These are phyloP conservation scores for Crepidotus variabilis DNA, from an alignment of 768 basidiomycete species.

Conservation along the genomic window DNA sequence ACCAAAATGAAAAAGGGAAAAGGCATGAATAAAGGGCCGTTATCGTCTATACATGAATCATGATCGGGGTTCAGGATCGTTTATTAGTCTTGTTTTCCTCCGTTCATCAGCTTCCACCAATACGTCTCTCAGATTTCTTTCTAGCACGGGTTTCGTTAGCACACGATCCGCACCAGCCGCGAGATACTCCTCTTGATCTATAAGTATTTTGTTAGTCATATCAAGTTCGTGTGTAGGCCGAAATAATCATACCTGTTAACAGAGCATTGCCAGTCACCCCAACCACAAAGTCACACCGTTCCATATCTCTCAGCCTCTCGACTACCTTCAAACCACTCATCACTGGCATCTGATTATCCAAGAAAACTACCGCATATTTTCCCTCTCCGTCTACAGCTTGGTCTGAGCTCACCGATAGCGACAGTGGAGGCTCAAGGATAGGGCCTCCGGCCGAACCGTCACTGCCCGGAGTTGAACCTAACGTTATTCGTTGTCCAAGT, in stretches of 20 bases:
- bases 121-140: constrained; percentile 46
- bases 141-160: constrained; percentile 77
- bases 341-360: constrained; percentile 82
- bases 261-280: constrained; percentile 70
- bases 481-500: constrained; percentile 33
- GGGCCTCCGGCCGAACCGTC: constrained; percentile 33
- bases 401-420: constrained; percentile 1
- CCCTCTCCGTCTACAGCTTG: constrained; percentile 23
- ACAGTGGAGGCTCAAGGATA: constrained; percentile 30
- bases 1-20: background rate
- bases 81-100: constrained; percentile 29
- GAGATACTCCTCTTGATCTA: constrained; percentile 74
- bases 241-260: constrained; percentile 32
- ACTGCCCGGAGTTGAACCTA: constrained; percentile 20
- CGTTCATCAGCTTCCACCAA: constrained; percentile 42
- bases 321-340: constrained; percentile 73
- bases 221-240: background rate
- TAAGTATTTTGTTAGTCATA: constrained; percentile 12
- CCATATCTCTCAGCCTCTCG: constrained; percentile 57
- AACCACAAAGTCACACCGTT: constrained; percentile 75
- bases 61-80: background rate
- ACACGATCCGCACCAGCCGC: constrained; percentile 74
- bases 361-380: constrained; percentile 45
- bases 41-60: background rate
- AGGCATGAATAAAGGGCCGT: background rate